Base-by-base conservation (phyloP, 176 grass and related monocot genomes). In the Panicum miliaceum region DNA sequence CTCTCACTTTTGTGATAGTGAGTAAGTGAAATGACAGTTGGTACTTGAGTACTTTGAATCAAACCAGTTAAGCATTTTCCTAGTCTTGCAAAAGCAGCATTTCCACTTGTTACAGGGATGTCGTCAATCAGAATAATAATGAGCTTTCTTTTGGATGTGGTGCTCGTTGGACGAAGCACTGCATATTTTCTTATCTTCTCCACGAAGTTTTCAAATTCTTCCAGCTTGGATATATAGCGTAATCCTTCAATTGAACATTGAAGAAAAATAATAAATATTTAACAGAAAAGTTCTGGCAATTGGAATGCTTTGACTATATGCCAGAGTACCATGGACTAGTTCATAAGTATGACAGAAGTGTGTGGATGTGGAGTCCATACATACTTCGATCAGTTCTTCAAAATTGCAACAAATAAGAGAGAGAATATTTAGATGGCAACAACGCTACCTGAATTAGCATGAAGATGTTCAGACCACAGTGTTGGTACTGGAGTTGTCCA, bases 401-500 rank as follows among this genome's bases (percentile, higher is more conserved):
- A 29, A 67, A 23, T 11, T 72, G 57, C 56, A 82, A 82, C 10
- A 73, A 73, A 65, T 62, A 46, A 53, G 45, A 56, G 34, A 56
- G 36, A 41, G 45, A 35, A 86, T 25, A 50, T 54, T 68, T 25
- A 57, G 52, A 57, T 0, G 41, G 6, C 34, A 54, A 42, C 12
- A 77, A 3, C 3, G 1, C 47, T 70, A 82, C 65, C 79, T 82
- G 91, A 92, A 92, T 95, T 95, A 80, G 84, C 71, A 95, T 95
- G 93, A 43, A 93, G 45, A 87, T 95, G 87, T 76, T 98, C 96
- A 81, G 81, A 51, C 96, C 96, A 98, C 32, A 98, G 85, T 69
- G 93, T 98, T 59, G 96, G 96, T 76, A 92, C 90, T 61, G 96
- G 96, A 70, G 96, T 87, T 84, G 69, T 93, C 96, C 96, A 98